Percentiles rank a stretch among this genome's conserved stretches.
These are phyloP conservation scores for Penicillium sp. DNA, from an alignment of 2,329 filamentous ascomycete species.

Conservation along the genomic window DNA sequence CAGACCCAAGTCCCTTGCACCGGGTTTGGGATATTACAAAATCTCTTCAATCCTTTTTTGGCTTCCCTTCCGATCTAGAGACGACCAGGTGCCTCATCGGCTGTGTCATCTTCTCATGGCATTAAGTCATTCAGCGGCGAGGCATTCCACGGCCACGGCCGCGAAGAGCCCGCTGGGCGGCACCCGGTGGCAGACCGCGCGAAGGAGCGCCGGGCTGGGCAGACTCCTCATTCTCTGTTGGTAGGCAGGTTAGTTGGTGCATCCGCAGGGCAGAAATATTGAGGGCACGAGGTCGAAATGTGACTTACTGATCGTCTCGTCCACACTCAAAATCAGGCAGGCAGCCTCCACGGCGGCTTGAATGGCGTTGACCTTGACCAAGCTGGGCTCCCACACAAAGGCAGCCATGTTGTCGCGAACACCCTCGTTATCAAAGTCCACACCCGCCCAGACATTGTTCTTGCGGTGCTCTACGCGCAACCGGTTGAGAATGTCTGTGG, in stretches of 20 bases:
- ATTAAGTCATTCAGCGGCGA: conserved; percentile 30
- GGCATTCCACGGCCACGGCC: conserved; percentile 91
- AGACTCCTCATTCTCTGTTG: conserved; percentile 83
- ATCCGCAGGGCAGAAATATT: neutral
- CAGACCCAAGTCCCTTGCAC: neutral
- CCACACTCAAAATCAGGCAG: conserved; percentile 92
- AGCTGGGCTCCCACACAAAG: conserved; percentile 96
- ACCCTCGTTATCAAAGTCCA: conserved; percentile 91
- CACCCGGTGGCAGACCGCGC: conserved; percentile 72
- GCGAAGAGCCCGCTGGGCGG: conserved; percentile 84
- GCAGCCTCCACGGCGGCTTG: conserved; percentile 94
- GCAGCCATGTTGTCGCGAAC: conserved; percentile 91
- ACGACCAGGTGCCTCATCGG: conserved; percentile 6
- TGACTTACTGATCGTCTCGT: conserved; percentile 85
- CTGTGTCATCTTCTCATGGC: conserved; percentile 28
- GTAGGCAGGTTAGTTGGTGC: conserved; percentile 18
- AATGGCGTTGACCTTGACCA: conserved; percentile 96
- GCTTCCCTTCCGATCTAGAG: conserved; percentile 1
- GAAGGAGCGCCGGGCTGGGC: conserved; percentile 77
- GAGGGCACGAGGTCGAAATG: conserved; percentile 1
- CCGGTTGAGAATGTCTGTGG: conserved; percentile 95
- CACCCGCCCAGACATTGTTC: conserved; percentile 89
- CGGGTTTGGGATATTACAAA: conserved; percentile 15
- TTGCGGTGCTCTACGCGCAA: conserved; percentile 95
- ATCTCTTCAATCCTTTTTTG: conserved; percentile 9